Evolutionary conservation across 106 monocot species (phyloP), one percentile per base, ranked within the genome.

Genomic region (Acanthochlamys bracteata): DNA sequence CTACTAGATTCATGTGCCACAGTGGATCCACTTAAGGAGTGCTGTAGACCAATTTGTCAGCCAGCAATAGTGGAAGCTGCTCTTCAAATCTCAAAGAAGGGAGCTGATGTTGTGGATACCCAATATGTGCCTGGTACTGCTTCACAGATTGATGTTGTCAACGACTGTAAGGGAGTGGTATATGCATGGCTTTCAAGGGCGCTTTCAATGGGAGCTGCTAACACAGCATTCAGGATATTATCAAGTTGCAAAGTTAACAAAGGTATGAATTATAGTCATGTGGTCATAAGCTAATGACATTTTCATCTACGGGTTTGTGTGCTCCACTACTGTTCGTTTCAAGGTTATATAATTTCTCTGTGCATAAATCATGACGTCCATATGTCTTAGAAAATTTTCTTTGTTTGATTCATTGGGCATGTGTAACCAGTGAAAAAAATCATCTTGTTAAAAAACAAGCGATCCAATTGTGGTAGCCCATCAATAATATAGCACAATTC

Each of bases 41-140:
- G 91, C 72, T 98, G 96, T 61, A 75, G 91, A 55, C 91, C 96
- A 42, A 41, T 72, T 49, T 98, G 96, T 71, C 88, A 83, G 65
- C 85, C 96, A 47, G 88, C 91, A 60, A 88, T 98, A 24, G 70
- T 78, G 74, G 91, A 98, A 79, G 96, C 91, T 64, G 91, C 91
- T 65, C 55, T 98, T 82, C 78, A 70, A 33, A 82, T 98, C 43
- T 98, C 85, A 10, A 63, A 62, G 42, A 61, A 65, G 73, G 79
- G 73, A 51, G 72, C 62, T 43, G 75, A 59, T 65, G 49, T 63
- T 73, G 41, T 84, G 11, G 73, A 63, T 16, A 78, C 42, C 67
- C 68, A 82, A 62, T 70, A 63, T 39, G 68, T 88, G 24, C 65
- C 84, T 53, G 85, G 74, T 46, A 73, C 56, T 76, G n/a, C 67